These are phyloP conservation scores for Cyberlindnera euphorbiae DNA, from an alignment of 805 yeast genomes.

Conservation along the genomic window DNA sequence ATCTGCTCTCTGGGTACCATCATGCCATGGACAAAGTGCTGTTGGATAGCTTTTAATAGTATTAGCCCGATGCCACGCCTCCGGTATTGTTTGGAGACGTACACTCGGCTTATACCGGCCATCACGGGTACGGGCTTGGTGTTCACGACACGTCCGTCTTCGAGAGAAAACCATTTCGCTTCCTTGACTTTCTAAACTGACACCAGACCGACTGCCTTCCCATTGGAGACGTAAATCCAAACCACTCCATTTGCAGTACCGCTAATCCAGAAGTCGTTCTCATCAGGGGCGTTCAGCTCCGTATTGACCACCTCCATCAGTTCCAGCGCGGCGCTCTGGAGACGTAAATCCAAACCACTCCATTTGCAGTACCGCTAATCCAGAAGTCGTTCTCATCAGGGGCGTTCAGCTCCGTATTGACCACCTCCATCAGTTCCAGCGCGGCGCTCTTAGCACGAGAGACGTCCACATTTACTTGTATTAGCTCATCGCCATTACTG, in stretches of 20 bases:
- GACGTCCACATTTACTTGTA: conserved; percentile 32
- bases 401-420: conserved; percentile 58
- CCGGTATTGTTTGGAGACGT: conserved; percentile 42
- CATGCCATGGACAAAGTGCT: conserved; percentile 46
- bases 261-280: conserved; percentile 20
- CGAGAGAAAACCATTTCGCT: conserved; percentile 58
- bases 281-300: conserved; percentile 57
- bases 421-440: conserved; percentile 43
- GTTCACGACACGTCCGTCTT: conserved; percentile 46
- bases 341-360: too few species aligned
- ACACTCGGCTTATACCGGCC: conserved; percentile 47
- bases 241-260: conserved; percentile 34
- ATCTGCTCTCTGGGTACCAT: conserved; percentile 37
- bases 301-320: conserved; percentile 51
- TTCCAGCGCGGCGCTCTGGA: conserved; percentile 31
- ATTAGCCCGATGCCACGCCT: conserved; percentile 44
- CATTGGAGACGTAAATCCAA: conserved; percentile 43
- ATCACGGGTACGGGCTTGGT: conserved; percentile 34
- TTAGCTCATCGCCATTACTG: conserved; percentile 26
- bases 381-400: conserved; percentile 44
- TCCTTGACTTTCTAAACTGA: conserved; percentile 43
- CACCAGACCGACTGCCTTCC: conserved; percentile 50
- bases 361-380: conserved; percentile 26
- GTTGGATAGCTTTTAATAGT: conserved; percentile 40
- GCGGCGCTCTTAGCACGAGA: conserved; percentile 31